These are phyloP conservation scores for Solanum sparsipilum DNA, from an alignment of 257 asterid species.

Conservation along the genomic window DNA sequence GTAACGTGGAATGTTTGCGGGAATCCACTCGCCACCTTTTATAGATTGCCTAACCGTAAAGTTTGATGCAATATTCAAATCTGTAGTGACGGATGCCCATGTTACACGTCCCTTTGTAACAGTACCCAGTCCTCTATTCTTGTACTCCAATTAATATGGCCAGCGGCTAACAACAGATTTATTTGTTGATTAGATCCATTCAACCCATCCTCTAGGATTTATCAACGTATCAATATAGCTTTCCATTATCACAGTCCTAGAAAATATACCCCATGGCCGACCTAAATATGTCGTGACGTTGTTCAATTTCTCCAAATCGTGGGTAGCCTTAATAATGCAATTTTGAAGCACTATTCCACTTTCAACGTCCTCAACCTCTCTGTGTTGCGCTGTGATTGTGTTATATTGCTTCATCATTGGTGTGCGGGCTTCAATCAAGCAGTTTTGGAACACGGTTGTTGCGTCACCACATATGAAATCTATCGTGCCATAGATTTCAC, in stretches of 20 bases:
- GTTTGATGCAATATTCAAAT: not conserved
- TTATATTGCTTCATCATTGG: not conserved
- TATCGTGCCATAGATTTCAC: not conserved
- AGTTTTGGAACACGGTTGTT: not conserved
- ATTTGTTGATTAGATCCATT: not conserved
- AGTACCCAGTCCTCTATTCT: not conserved
- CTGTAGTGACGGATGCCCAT: not conserved
- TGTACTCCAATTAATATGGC: not conserved
- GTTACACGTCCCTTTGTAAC: not conserved
- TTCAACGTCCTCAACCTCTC: no score
- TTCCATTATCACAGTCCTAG: no score
- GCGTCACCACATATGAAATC: not conserved
- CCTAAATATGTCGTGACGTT: no score
- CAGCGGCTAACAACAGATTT: not conserved
- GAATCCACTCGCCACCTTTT: not conserved
- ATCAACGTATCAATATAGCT: not conserved
- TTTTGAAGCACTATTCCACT: not conserved
- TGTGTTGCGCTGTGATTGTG: not conserved
- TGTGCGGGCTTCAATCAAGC: not conserved
- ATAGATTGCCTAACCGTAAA: not conserved
- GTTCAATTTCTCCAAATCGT: no score
- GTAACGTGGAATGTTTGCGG: not conserved
- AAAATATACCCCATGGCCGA: no score
- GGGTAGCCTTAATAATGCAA: not conserved
- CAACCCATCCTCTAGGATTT: not conserved